Evolutionary conservation across 169 alveolate genomes (phyloP).

Genomic region (Eimeria necatrix): DNA sequence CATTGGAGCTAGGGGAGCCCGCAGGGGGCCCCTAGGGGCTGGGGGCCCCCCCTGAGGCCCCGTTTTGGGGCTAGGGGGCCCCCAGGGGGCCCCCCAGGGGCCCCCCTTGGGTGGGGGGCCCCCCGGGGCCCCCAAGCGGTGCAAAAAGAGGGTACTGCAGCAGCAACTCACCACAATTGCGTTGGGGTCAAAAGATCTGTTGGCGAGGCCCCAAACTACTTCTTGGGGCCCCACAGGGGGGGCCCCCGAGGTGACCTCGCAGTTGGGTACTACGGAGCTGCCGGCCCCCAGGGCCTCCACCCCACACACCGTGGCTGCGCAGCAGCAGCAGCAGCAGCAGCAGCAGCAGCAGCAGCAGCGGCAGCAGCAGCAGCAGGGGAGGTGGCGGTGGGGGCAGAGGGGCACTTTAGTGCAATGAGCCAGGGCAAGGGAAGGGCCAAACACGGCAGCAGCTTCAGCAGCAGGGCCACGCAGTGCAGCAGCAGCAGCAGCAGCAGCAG

Average conservation of each 20-base stretch:
- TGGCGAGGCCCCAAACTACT: neutral
- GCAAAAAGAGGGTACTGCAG: neutral
- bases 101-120: too few species aligned
- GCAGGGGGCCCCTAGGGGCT: too few species aligned
- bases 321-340: constrained; percentile 13
- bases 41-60: too few species aligned
- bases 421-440: too few species aligned
- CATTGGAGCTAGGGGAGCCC: too few species aligned
- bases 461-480: constrained; percentile 34
- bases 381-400: too few species aligned
- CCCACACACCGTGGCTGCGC: neutral
- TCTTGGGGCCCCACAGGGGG: constrained; percentile 10
- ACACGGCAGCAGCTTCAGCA: too few species aligned
- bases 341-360: too few species aligned
- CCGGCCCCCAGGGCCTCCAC: neutral
- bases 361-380: too few species aligned
- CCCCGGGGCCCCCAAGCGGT: neutral
- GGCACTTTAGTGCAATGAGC: too few species aligned
- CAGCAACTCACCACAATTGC: neutral
- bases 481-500: constrained; percentile 21
- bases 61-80: too few species aligned
- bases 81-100: too few species aligned
- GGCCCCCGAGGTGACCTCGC: neutral
- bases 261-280: neutral
- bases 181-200: neutral